Conservation (phyloP, 2,329 filamentous ascomycete species). For the Fusarium guadeloupense region DNA sequence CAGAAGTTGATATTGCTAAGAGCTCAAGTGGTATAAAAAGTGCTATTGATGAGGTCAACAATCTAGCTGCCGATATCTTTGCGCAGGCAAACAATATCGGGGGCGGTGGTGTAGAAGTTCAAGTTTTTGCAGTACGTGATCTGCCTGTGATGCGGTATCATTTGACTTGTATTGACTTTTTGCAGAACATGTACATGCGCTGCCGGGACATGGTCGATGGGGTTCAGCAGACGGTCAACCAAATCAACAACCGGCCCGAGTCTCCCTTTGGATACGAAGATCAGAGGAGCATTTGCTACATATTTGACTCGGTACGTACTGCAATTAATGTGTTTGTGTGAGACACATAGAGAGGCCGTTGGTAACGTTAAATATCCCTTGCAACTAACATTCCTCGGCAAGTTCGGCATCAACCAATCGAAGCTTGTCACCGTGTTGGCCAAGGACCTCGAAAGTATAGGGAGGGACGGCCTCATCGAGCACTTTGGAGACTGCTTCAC, state of each 20-base stretch:
- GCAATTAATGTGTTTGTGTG: neutral
- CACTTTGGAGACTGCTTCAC: conserved; percentile 25
- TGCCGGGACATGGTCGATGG: conserved; percentile 19
- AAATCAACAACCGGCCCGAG: neutral
- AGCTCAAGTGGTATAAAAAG: neutral
- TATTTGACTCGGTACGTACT: conserved; percentile 15
- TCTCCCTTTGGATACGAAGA: conserved; percentile 6
- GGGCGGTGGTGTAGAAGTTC: conserved; percentile 4
- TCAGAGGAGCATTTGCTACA: conserved; percentile 14
- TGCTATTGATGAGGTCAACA: neutral
- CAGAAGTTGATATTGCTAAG: no score
- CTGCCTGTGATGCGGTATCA: neutral
- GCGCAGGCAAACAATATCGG: conserved; percentile 2
- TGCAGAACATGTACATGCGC: conserved; percentile 20
- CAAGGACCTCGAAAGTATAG: conserved; percentile 1
- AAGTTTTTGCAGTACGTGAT: conserved; percentile 2
- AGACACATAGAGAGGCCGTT: neutral
- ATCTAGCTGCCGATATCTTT: conserved; percentile 4
- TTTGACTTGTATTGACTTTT: neutral
- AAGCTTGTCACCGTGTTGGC: conserved; percentile 9
- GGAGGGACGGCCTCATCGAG: conserved; percentile 9
- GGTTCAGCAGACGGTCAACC: neutral
- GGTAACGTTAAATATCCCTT: neutral
- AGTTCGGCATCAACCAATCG: conserved; percentile 20
- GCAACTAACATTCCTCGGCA: conserved; percentile 1